These are phyloP conservation scores for Oryza meyeriana DNA, from an alignment of 176 grass and related monocot species.

Conservation along the genomic window DNA sequence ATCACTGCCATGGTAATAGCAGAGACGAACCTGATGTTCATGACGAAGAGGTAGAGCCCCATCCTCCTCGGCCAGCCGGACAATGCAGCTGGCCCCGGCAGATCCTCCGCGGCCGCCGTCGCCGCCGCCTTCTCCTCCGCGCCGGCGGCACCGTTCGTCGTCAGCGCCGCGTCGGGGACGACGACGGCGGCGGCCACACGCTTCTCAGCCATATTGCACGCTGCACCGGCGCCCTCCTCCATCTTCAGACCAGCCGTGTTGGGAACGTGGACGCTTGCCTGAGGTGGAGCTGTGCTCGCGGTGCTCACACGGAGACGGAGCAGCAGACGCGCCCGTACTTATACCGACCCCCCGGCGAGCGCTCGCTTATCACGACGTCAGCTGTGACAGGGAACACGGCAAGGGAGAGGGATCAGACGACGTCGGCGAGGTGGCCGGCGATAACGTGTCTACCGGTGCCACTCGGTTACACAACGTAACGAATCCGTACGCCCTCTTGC, in stretches of 20 bases:
- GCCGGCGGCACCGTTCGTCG: neutral
- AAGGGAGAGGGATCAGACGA: neutral
- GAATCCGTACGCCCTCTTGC: neutral
- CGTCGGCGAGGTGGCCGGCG: neutral
- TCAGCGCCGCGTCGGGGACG: neutral
- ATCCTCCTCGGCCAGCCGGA: constrained; percentile 40
- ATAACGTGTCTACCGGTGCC: neutral
- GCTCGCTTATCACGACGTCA: constrained; percentile 26
- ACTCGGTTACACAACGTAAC: neutral
- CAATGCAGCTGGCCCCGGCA: constrained; percentile 19
- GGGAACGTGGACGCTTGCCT: neutral
- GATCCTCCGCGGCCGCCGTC: neutral
- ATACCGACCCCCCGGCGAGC: neutral
- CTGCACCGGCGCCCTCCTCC: neutral
- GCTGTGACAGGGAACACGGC: neutral
- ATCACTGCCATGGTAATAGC: neutral
- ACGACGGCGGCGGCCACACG: neutral
- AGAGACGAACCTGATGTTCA: constrained; percentile 56
- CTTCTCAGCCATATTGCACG: neutral
- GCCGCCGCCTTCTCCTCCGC: constrained; percentile 1
- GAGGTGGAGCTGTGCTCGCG: too few relatives aligned
- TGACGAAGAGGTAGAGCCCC: constrained; percentile 58
- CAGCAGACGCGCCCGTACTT: constrained; percentile 32
- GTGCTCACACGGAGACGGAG: too few relatives aligned
- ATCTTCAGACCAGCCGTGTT: neutral